Evolutionary conservation across 495 filamentous ascomycete genomes (phyloP), one percentile per base, ranked within the genome.

Genomic region (Chaetomidium leptoderma): DNA sequence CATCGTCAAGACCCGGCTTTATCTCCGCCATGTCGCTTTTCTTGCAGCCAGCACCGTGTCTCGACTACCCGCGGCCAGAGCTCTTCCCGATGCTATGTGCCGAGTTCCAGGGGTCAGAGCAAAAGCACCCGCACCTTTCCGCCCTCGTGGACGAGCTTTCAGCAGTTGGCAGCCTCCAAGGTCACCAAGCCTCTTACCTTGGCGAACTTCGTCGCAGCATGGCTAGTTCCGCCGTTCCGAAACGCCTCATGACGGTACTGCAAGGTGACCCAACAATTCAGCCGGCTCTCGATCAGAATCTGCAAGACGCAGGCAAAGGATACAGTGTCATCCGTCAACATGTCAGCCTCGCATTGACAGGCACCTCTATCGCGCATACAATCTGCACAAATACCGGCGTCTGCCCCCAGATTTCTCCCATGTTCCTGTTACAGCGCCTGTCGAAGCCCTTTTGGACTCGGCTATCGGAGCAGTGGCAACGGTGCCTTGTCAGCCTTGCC

Each of bases 351-450:
- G 24, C 43, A 7, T 5, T 11, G 14, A 29, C 43, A 29, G 43
- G 43, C 43, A 45, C 43, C 43, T 55, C 58, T 4, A 29, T 54
- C 24, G 46, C 59, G 0, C 24, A 47, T 11, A 27, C 45, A 26
- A 13, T 66, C 23, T 45, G 53, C 29, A 7, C 27, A 21, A 8
- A 19, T 14, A 50, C 63, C 1, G 32, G 48, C 14, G 23, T 63
- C 16, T 59, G 57, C 36, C 72, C 71, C 6, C 43, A 70, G 27
- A 7, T 72, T 3, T 75, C 69, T 14, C 66, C 70, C 6, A 45
- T 48, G 17, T 75, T 70, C 51, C 66, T 78, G 37, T 63, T 72
- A 1, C 59, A 68, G 52, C 74, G 66, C 4, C 67, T 78, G 6
- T 24, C 60, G 49, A 9, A 27, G 51, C 14, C n/a, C n/a, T 63